Conservation (phyloP, 345 rosid species). For the Gynandropsis gynandra region DNA sequence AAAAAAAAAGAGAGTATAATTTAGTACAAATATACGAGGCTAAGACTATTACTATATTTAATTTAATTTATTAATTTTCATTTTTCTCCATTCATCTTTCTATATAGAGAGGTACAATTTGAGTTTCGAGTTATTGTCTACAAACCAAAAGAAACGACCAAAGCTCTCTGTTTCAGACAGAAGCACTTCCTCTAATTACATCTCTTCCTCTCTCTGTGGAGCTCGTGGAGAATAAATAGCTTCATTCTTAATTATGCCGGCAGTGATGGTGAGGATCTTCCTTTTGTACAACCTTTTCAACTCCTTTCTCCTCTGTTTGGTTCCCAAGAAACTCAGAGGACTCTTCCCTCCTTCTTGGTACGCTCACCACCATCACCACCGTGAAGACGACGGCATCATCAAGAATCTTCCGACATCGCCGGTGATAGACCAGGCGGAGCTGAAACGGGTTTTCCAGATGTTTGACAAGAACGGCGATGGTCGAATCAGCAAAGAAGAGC, state of each 20-base stretch:
- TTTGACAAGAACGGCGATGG: slow-evolving; percentile 33
- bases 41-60: too few relatives aligned
- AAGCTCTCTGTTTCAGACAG: neutral
- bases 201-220: neutral
- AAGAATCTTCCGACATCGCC: slow-evolving; percentile 6
- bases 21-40: too few relatives aligned
- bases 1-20: too few relatives aligned
- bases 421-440: slow-evolving; percentile 20
- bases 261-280: slow-evolving; percentile 35
- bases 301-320: slow-evolving; percentile 34
- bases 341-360: slow-evolving; percentile 38
- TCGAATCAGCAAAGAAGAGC: slow-evolving; percentile 29
- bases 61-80: too few relatives aligned
- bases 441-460: slow-evolving; percentile 28
- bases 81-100: too few relatives aligned
- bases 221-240: too few relatives aligned
- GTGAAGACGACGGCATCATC: neutral
- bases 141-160: slow-evolving; percentile 10
- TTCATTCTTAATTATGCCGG: slow-evolving; percentile 17
- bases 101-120: too few relatives aligned
- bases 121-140: neutral
- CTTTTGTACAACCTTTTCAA: slow-evolving; percentile 42
- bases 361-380: slow-evolving; percentile 15
- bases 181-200: neutral
- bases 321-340: slow-evolving; percentile 48